Percentiles rank a stretch among this genome's conserved stretches.
Conservation (phyloP, 768 basidiomycete genomes). For the Lactarius quietus region DNA sequence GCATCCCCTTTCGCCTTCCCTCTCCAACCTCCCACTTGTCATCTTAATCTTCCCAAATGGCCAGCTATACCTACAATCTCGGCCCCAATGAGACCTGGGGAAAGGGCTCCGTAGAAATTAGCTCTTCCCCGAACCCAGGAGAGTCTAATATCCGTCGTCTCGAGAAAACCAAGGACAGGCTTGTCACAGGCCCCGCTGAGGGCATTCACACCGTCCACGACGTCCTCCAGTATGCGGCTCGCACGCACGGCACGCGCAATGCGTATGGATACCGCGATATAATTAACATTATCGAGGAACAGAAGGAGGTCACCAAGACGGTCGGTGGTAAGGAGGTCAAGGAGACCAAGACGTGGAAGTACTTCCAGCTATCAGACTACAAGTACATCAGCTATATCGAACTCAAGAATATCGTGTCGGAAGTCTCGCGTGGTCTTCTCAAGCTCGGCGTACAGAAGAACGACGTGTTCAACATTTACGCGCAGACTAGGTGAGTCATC, state of each 20-base stretch:
- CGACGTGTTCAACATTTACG: constrained; percentile 88
- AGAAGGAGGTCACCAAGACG: constrained; percentile 82
- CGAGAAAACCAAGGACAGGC: constrained; percentile 49
- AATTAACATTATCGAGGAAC: constrained; percentile 69
- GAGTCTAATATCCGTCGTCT: constrained; percentile 58
- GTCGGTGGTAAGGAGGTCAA: constrained; percentile 78
- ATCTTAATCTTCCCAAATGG: constrained; percentile 6
- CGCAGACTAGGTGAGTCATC: constrained; percentile 71
- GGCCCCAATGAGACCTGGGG: constrained; percentile 32
- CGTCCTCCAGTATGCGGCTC: constrained; percentile 67
- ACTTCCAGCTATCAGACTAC: constrained; percentile 88
- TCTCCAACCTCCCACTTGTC: not conserved
- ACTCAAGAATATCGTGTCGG: constrained; percentile 58
- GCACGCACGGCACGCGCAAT: constrained; percentile 68
- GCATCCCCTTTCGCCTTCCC: not conserved
- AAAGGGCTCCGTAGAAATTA: constrained; percentile 61
- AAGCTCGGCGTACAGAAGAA: constrained; percentile 63
- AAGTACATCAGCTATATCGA: constrained; percentile 75
- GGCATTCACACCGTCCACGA: constrained; percentile 83
- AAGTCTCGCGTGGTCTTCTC: constrained; percentile 68
- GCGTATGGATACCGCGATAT: constrained; percentile 82
- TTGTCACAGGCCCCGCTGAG: constrained; percentile 63
- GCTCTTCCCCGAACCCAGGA: constrained; percentile 39
- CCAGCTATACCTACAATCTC: constrained; percentile 9
- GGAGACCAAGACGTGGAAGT: constrained; percentile 96